These are phyloP conservation scores for Clitoria ternatea DNA, from an alignment of 306 rosid genomes.

Conservation along the genomic window DNA sequence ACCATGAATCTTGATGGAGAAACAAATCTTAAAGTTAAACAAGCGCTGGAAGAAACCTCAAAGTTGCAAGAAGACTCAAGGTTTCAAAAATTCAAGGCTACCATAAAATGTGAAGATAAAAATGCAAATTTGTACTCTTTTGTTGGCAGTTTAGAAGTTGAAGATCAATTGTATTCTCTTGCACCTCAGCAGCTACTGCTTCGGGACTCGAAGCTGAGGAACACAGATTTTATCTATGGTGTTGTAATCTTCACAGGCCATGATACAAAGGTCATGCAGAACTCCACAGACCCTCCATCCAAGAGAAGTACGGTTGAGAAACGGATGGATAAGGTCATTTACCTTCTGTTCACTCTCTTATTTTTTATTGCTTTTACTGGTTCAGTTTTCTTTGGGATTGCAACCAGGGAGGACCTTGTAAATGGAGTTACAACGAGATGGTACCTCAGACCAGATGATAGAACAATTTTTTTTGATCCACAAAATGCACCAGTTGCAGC, in stretches of 20 bases:
- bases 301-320: constrained; percentile 90
- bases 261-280: constrained; percentile 94
- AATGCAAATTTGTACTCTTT: constrained; percentile 86
- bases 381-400: constrained; percentile 62
- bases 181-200: constrained; percentile 87
- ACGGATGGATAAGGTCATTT: constrained; percentile 78
- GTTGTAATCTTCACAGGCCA: constrained; percentile 79
- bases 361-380: constrained; percentile 55
- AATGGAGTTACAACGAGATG: constrained; percentile 64
- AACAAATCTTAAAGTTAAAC: constrained; percentile 80
- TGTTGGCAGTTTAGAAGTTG: constrained; percentile 59
- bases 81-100: constrained; percentile 59
- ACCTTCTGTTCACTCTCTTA: constrained; percentile 62
- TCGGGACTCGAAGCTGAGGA: constrained; percentile 83
- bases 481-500: constrained; percentile 60
- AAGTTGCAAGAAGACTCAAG: constrained; percentile 54
- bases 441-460: constrained; percentile 79
- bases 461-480: constrained; percentile 67
- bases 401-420: constrained; percentile 57
- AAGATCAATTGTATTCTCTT: constrained; percentile 63
- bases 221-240: constrained; percentile 78
- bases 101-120: constrained; percentile 89
- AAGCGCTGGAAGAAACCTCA: constrained; percentile 64
- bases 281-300: constrained; percentile 82
- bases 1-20: constrained; percentile 92